Conservation (phyloP, 768 basidiomycete genomes). For the Pisolithus albus region DNA sequence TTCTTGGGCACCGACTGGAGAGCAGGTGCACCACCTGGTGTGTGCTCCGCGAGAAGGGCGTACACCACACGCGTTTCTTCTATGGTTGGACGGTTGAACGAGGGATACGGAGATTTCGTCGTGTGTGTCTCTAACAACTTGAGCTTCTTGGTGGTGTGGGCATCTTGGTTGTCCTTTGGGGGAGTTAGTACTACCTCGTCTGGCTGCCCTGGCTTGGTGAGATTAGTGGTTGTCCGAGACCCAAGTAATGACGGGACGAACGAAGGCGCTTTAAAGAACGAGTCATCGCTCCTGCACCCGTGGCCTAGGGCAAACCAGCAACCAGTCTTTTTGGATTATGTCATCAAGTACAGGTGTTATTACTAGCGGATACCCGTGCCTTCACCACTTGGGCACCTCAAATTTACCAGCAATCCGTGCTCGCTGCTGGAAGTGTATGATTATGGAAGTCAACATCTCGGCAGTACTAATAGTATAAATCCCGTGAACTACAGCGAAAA, state of each 20-base stretch:
- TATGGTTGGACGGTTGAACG: constrained; percentile 38
- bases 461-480: too few relatives aligned
- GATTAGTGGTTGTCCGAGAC: neutral
- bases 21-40: constrained; percentile 25
- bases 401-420: too few relatives aligned
- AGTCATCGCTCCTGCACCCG: neutral
- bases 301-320: too few relatives aligned
- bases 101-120: constrained; percentile 41
- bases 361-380: too few relatives aligned
- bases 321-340: too few relatives aligned
- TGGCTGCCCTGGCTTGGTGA: neutral
- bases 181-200: too few relatives aligned
- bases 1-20: constrained; percentile 20
- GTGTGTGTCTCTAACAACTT: constrained; percentile 41
- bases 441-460: too few relatives aligned
- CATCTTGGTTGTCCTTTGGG: neutral
- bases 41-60: constrained; percentile 34
- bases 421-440: too few relatives aligned
- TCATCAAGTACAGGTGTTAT: too few relatives aligned
- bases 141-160: constrained; percentile 38
- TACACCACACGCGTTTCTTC: constrained; percentile 35
- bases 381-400: too few relatives aligned
- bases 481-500: too few relatives aligned
- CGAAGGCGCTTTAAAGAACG: neutral
- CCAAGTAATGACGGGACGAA: neutral